Base-by-base conservation (phyloP, 306 rosid species). In the Malus sieversii region DNA sequence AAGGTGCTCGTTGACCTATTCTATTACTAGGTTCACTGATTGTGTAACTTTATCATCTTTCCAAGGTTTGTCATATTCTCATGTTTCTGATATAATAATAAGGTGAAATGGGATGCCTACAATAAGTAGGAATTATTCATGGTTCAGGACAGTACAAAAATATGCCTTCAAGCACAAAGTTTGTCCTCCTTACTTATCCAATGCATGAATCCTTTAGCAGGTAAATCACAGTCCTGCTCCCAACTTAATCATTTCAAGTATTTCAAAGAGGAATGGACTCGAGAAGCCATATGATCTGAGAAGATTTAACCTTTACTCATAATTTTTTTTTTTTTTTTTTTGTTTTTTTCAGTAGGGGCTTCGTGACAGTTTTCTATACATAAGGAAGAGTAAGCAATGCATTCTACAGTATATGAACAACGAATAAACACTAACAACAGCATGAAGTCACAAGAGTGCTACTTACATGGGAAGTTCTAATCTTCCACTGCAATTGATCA, bases 391-490 rank as follows among this genome's bases (percentile, higher is more conserved):
- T 2, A 55, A 72, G 6, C 35, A 48, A 32, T 22, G 75, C 52
- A n/a, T 40, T 32, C 40, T 16, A 16, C 57, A 10, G 46, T 52
- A 19, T 48, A 75, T 15, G 27, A 45, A 61, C 19, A 18, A 45
- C 20, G 29, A 82, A 48, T 29, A 29, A 70, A 35, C n/a, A 20
- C 5, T 33, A 30, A 59, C 44, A 62, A 27, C 19, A 74, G 33
- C 71, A 75, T 48, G 59, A 81, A 68, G 75, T 60, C 68, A 60
- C 25, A 83, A 66, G 78, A 76, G 75, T 44, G 55, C 74, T 79
- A 79, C 98, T 95, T 86, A 92, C 98, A 87, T 90, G 97, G n/a
- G 97, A 92, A 78, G 87, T 92, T 79, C 97, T 91, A 70, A 95
- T 90, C 90, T 88, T 90, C 97, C 91, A 89, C 83, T 90, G 98